Percentiles rank a stretch among this genome's conserved stretches.
phyloP scores from a whole-genome alignment of 1,284 basidiomycete genomes.

The Sphagnurus paluster region DNA sequence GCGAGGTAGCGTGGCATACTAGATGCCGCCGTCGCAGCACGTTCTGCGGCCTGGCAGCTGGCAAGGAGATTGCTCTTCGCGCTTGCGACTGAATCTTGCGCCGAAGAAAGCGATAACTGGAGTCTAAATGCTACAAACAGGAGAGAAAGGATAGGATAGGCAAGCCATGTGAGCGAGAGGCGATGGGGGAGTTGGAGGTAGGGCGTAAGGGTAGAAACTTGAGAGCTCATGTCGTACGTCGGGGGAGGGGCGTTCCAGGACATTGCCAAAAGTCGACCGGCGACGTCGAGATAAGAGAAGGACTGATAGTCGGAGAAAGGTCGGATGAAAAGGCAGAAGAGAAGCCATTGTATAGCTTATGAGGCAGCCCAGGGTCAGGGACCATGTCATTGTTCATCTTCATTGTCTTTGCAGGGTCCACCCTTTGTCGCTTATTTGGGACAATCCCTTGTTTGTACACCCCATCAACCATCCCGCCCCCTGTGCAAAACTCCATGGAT shows the following conservation, averaged over 20 bases:
- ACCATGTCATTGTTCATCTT: slow-evolving; percentile 7
- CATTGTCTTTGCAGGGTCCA: slow-evolving; percentile 8
- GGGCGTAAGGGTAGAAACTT: slow-evolving; percentile 61
- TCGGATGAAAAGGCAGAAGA: slow-evolving; percentile 19
- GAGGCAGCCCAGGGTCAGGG: slow-evolving; percentile 4
- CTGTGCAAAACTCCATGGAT: too few relatives aligned
- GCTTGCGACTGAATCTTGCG: slow-evolving; percentile 64
- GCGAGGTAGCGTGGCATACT: slow-evolving; percentile 89
- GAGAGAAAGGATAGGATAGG: slow-evolving; percentile 83
- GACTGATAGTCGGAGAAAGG: slow-evolving; percentile 17
- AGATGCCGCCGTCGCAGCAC: slow-evolving; percentile 78
- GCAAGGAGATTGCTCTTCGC: slow-evolving; percentile 75
- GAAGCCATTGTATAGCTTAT: slow-evolving; percentile 20
- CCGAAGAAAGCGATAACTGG: slow-evolving; percentile 68
- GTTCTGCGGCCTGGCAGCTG: slow-evolving; percentile 82
- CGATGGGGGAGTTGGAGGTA: slow-evolving; percentile 84
- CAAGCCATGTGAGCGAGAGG: slow-evolving; percentile 83
- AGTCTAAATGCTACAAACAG: slow-evolving; percentile 85
- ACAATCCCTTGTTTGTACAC: slow-evolving; percentile 1
- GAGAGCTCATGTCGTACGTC: slow-evolving; percentile 50
- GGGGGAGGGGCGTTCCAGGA: slow-evolving; percentile 51
- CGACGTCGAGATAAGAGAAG: slow-evolving; percentile 31
- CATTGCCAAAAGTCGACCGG: slow-evolving; percentile 38
- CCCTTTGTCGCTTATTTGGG: not conserved
- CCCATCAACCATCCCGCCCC: too few relatives aligned